A percentile compares a stretch with the other conserved stretches of the same genome.
These are phyloP conservation scores for Cryphonectria japonica DNA, from an alignment of 2,329 filamentous ascomycete species.

Conservation along the genomic window DNA sequence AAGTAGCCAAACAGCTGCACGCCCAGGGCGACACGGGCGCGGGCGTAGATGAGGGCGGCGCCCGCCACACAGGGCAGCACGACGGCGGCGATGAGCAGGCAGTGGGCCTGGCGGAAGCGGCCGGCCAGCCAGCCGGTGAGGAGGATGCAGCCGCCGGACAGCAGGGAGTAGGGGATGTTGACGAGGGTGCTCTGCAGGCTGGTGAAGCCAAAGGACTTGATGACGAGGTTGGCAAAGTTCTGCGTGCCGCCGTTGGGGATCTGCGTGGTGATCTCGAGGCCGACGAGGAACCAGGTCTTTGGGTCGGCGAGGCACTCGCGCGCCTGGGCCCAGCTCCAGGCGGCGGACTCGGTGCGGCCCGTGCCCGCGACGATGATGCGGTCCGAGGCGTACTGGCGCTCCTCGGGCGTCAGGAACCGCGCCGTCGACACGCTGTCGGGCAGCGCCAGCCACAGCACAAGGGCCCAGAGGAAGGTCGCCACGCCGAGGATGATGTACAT, in stretches of 20 bases:
- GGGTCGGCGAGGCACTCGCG: slow-evolving; percentile 59
- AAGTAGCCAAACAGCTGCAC: slow-evolving; percentile 62
- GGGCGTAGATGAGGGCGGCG: slow-evolving; percentile 56
- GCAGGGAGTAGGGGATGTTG: slow-evolving; percentile 61
- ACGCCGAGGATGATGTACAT: slow-evolving; percentile 61
- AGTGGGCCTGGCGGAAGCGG: slow-evolving; percentile 54
- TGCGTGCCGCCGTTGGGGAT: slow-evolving; percentile 67
- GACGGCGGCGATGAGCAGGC: slow-evolving; percentile 53
- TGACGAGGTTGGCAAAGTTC: slow-evolving; percentile 61
- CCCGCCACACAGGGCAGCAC: slow-evolving; percentile 57
- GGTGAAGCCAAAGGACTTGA: slow-evolving; percentile 60
- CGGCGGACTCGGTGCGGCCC: slow-evolving; percentile 52
- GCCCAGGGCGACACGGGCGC: slow-evolving; percentile 44
- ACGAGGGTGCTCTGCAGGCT: slow-evolving; percentile 58
- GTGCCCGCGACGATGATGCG: slow-evolving; percentile 55
- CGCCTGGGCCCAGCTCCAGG: slow-evolving; percentile 56
- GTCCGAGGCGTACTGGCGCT: slow-evolving; percentile 52
- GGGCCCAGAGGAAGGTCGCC: slow-evolving; percentile 54
- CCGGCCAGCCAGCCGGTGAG: slow-evolving; percentile 56
- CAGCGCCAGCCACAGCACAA: slow-evolving; percentile 52
- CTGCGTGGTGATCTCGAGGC: slow-evolving; percentile 55
- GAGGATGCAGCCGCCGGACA: slow-evolving; percentile 52
- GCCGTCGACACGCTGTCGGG: slow-evolving; percentile 60
- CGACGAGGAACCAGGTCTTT: slow-evolving; percentile 63
- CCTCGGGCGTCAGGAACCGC: slow-evolving; percentile 58